Conservation (phyloP, 1,139 yeast species). For the Yamadazyma sp. region DNA sequence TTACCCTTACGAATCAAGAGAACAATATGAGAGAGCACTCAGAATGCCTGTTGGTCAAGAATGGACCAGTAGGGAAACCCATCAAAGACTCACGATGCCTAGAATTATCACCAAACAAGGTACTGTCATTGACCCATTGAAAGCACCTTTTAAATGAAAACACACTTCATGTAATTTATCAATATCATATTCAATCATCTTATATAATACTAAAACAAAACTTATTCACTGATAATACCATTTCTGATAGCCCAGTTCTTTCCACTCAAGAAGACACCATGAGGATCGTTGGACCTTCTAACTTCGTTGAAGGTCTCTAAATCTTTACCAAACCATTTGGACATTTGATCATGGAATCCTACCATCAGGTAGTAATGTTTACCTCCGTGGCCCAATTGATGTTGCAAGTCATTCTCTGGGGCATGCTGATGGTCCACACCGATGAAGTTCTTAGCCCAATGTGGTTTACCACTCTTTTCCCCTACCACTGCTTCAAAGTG, state of each 20-base stretch:
- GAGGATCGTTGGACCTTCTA: constrained; percentile 72
- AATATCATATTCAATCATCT: too few relatives aligned
- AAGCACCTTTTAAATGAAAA: constrained; percentile 59
- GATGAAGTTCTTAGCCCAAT: constrained; percentile 98
- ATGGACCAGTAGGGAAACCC: constrained; percentile 88
- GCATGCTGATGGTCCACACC: constrained; percentile 48
- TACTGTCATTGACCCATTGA: constrained; percentile 85
- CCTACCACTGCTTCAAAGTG: constrained; percentile 77
- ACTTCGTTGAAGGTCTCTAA: constrained; percentile 58
- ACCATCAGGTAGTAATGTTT: constrained; percentile 71
- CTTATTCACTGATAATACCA: constrained; percentile 53
- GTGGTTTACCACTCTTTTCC: constrained; percentile 89
- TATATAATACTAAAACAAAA: constrained; percentile 1
- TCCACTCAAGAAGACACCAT: constrained; percentile 77
- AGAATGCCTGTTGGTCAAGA: constrained; percentile 98
- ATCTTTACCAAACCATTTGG: constrained; percentile 80
- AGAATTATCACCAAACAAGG: constrained; percentile 85
- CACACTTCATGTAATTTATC: background rate
- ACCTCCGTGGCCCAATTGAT: constrained; percentile 43
- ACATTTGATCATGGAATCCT: constrained; percentile 70
- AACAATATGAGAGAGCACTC: constrained; percentile 90
- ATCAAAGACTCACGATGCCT: constrained; percentile 88
- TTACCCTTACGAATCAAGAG: constrained; percentile 88
- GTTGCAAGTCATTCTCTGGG: constrained; percentile 36
- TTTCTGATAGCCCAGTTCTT: constrained; percentile 78